Percentiles rank a stretch among this genome's conserved stretches.
Conservation (phyloP, 179 eudicot genomes). For the Actinidia chinensis region DNA sequence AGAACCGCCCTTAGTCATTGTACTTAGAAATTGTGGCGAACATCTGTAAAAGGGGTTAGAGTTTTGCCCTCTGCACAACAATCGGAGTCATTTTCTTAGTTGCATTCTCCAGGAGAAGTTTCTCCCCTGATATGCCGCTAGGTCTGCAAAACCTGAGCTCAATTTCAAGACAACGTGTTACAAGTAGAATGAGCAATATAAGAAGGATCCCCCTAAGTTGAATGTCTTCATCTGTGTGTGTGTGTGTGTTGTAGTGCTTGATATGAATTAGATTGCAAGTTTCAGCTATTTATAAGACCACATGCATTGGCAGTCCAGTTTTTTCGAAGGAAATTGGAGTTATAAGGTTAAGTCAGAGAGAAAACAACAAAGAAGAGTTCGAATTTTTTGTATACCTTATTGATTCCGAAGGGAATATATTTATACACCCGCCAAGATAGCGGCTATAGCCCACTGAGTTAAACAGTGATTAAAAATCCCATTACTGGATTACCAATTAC, state of each 20-base stretch:
- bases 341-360: too few species aligned
- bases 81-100: slow-evolving; percentile 18
- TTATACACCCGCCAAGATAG: too few species aligned
- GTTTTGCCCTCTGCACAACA: slow-evolving; percentile 7
- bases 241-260: neutral
- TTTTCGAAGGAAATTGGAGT: too few species aligned
- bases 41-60: slow-evolving; percentile 4
- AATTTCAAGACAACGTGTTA: neutral
- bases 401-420: too few species aligned
- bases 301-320: too few species aligned
- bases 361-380: too few species aligned
- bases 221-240: slow-evolving; percentile 13
- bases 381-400: too few species aligned
- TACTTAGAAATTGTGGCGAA: neutral
- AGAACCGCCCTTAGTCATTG: slow-evolving; percentile 16
- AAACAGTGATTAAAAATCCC: too few species aligned
- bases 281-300: too few species aligned
- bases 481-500: too few species aligned
- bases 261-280: neutral
- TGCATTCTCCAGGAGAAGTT: slow-evolving; percentile 16
- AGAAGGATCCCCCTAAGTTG: neutral
- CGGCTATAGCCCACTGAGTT: too few species aligned
- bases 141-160: slow-evolving; percentile 19
- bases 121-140: slow-evolving; percentile 29
- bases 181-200: slow-evolving; percentile 1